Base-by-base conservation (phyloP, 2,329 filamentous ascomycete species). In the Microsporum ferrugineum region DNA sequence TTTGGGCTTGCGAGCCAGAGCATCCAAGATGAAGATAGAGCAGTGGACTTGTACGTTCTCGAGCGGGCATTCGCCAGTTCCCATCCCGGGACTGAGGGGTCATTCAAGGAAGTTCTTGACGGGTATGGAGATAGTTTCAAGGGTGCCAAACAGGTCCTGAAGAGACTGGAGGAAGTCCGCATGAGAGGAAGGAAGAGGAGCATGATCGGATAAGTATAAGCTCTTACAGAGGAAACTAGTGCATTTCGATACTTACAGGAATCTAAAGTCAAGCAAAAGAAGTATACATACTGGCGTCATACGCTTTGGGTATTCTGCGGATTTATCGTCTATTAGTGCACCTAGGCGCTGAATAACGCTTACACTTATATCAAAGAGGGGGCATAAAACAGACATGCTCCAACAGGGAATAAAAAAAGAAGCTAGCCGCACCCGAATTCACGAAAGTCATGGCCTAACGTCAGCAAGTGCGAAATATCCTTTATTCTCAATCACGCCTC, bases 401-500 rank as follows among this genome's bases (percentile, higher is more conserved):
- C 14, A n/a, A 47, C 43, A 47, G 23, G 10, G 43, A 12, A 47
- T 23, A 23, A 47, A 47, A 23, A 47, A 23, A 29, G 12, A 23
- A 31, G 29, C 14, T 43, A 5, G 17, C n/a, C n/a, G 4, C 39
- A 14, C 39, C n/a, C n/a, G 17, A 17, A n/a, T 1, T n/a, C 17
- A n/a, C 49, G 3, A 33, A n/a, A 6, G 7, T 34, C 31, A 77
- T 60, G 79, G 77, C 55, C 78, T 77, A 65, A 94, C 74, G 70
- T 90, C 86, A 2, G 91, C 92, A 23, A 86, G 84, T 1, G 92
- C 92, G 78, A 96, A 96, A 75, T 96, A 97, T 5, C 94, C 94
- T 79, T 97, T 99, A 72, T 94, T 96, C 79, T 99, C 94, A 66
- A 99, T 92, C 6, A 99, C 94, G 12, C 94, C 94, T 60, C 94